These are phyloP conservation scores for Daldinia concentrica DNA, from an alignment of 495 filamentous ascomycete species.

Conservation along the genomic window DNA sequence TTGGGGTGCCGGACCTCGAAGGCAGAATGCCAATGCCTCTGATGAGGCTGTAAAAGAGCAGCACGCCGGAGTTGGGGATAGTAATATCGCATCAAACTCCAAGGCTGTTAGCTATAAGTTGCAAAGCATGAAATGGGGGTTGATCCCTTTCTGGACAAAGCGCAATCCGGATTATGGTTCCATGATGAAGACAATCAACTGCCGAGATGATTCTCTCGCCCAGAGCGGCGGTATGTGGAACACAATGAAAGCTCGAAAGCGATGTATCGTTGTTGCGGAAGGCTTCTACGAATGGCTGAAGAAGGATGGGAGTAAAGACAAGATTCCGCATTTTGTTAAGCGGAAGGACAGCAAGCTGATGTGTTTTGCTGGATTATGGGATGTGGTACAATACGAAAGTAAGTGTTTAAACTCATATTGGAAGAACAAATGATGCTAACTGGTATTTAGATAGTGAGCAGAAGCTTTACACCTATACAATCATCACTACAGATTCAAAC, in stretches of 20 bases:
- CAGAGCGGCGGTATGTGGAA: constrained; percentile 87
- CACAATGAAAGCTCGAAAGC: constrained; percentile 84
- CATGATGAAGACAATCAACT: constrained; percentile 90
- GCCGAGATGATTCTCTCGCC: constrained; percentile 85
- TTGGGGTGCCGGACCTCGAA: constrained; percentile 55
- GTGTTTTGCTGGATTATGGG: constrained; percentile 92
- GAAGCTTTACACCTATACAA: constrained; percentile 83
- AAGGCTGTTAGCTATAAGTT: constrained; percentile 72
- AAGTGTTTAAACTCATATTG: constrained; percentile 13
- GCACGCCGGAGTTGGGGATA: constrained; percentile 26
- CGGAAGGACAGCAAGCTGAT: constrained; percentile 84
- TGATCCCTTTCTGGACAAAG: constrained; percentile 93
- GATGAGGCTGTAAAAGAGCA: constrained; percentile 12
- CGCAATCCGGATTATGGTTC: constrained; percentile 78
- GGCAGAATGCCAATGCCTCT: constrained; percentile 25
- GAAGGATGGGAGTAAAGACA: constrained; percentile 78
- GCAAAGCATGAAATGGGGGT: constrained; percentile 72
- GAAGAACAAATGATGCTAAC: constrained; percentile 5
- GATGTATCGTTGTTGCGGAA: constrained; percentile 86
- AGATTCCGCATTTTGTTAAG: constrained; percentile 82
- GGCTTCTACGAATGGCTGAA: constrained; percentile 98
- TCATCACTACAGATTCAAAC: constrained; percentile 90
- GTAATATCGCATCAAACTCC: constrained; percentile 3
- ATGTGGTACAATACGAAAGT: constrained; percentile 85
- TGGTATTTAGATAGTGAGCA: constrained; percentile 59